Base-by-base conservation (phyloP, 768 basidiomycete species). In the Mycena epipterygia region DNA sequence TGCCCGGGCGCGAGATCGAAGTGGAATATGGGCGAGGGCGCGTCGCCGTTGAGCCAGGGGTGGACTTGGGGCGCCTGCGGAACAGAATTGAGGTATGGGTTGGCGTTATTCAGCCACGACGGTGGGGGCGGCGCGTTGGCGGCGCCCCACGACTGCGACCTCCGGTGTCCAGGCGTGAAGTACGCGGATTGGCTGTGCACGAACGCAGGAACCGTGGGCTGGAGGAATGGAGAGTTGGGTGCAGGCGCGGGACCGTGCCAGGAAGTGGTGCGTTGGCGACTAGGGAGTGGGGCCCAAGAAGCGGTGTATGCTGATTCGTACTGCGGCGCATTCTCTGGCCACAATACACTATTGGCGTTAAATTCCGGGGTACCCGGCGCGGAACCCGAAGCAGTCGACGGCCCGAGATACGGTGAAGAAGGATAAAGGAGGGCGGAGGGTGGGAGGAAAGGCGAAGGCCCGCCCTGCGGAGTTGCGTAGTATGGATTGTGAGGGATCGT, bases 1-100 rank as follows among this genome's bases (percentile, higher is more conserved):
- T 70, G 82, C 73, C 3, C 46, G 49, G 76, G 75, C 17, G 83
- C 79, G 32, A 86, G 78, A 70, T 86, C 84, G 76, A 86, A 83
- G 63, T 80, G 71, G 64, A 86, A 76, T 12, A 78, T 76, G 1
- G 71, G 75, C 32, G 73, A 76, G 21, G 77, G 76, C 1, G 73
- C 58, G 48, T 85, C 84, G 27, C 82, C 85, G 60, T 81, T 81
- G 57, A 60, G 66, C 66, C 64, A 66, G 17, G 64, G 64, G 44
- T 66, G 64, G 13, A 66, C 41, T 27, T 66, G 55, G 16, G 19
- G 21, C 7, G 56, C 14, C 16, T 25, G 44, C n/a, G 49, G 53
- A 14, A 41, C 21, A 25, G 9, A 5, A 29, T 41, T 6, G 33
- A 12, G 29, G 35, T 39, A 51, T 23, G 61, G 46, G 25, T 37